Base-by-base conservation (phyloP, 176 grass and related monocot genomes). In the Oryza brachyantha region DNA sequence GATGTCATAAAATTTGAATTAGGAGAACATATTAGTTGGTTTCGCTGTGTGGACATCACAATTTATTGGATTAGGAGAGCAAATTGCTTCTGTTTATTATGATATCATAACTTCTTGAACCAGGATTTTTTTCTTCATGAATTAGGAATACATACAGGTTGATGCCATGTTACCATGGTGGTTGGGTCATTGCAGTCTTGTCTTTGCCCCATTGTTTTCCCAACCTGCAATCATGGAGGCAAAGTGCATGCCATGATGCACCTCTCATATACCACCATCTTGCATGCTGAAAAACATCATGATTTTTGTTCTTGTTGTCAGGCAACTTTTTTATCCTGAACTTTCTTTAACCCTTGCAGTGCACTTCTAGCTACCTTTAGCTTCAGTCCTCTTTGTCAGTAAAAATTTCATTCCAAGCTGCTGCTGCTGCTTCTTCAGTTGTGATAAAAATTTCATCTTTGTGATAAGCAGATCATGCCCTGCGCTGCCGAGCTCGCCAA, bases 381-480 rank as follows among this genome's bases (percentile, higher is more conserved):
- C 8, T 81, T 70, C 64, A n/a, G n/a, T n/a, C 31, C 34, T 77
- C 38, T 38, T 27, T 19, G 8, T 38, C 77, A 79, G 14, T 45
- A 60, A n/a, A n/a, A n/a, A n/a, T n/a, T n/a, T n/a, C n/a, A n/a
- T n/a, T n/a, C n/a, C n/a, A n/a, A n/a, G n/a, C n/a, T n/a, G n/a
- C n/a, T n/a, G n/a, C n/a, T n/a, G n/a, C n/a, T n/a, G n/a, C 29
- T 61, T 66, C 26, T 60, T 63, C 21, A 59, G 13, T 21, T 63
- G 31, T 61, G 4, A 39, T 31, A 83, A 79, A 79, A 17, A 52
- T 59, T 87, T 75, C 17, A 81, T 48, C 21, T 77, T 37, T 54
- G 41, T 66, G 79, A 73, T 39, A 66, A 80, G 80, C 71, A 93
- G 77, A 91, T 59, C 71, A 94, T 94, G 91, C 65, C 88, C 80